These are phyloP conservation scores for Naematelia aurantialba DNA, from an alignment of 768 basidiomycete genomes.

Conservation along the genomic window DNA sequence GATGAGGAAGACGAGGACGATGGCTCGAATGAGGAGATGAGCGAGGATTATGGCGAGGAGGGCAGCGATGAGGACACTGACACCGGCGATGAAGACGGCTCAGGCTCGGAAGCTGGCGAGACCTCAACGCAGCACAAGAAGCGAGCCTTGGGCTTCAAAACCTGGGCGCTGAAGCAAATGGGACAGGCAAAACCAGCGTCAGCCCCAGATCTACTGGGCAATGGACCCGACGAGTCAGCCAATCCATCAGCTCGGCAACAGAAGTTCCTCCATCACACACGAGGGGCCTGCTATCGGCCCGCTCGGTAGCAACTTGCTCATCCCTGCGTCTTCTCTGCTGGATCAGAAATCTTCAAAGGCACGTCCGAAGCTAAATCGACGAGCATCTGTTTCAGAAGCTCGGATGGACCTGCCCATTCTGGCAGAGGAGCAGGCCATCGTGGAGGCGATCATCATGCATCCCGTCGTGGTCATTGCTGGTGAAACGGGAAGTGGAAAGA, in stretches of 20 bases:
- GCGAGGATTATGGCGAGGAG: constrained; percentile 20
- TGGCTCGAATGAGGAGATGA: constrained; percentile 23
- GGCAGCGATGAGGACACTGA: constrained; percentile 36
- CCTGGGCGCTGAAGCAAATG: constrained; percentile 77
- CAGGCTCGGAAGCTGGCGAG: constrained; percentile 12
- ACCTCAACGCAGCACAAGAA: constrained; percentile 26
- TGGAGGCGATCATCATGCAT: constrained; percentile 84
- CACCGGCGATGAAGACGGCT: constrained; percentile 13
- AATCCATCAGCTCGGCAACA: background rate
- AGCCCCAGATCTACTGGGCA: constrained; percentile 17
- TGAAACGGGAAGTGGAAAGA: constrained; percentile 98
- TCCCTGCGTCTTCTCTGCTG: constrained; percentile 64
- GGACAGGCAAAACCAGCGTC: constrained; percentile 51
- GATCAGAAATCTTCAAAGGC: constrained; percentile 18
- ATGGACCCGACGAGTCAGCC: background rate
- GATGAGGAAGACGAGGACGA: constrained; percentile 34
- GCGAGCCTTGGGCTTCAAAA: constrained; percentile 64
- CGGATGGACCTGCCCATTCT: constrained; percentile 80
- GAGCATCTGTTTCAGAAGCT: constrained; percentile 67
- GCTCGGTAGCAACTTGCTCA: constrained; percentile 65
- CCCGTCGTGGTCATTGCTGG: constrained; percentile 82
- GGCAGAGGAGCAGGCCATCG: constrained; percentile 87
- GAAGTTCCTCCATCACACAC: constrained; percentile 28
- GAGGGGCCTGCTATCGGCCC: constrained; percentile 60
- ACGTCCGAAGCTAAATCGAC: constrained; percentile 58